These are phyloP conservation scores for Candida pseudocylindracea DNA, from an alignment of 1,139 yeast species.

Conservation along the genomic window DNA sequence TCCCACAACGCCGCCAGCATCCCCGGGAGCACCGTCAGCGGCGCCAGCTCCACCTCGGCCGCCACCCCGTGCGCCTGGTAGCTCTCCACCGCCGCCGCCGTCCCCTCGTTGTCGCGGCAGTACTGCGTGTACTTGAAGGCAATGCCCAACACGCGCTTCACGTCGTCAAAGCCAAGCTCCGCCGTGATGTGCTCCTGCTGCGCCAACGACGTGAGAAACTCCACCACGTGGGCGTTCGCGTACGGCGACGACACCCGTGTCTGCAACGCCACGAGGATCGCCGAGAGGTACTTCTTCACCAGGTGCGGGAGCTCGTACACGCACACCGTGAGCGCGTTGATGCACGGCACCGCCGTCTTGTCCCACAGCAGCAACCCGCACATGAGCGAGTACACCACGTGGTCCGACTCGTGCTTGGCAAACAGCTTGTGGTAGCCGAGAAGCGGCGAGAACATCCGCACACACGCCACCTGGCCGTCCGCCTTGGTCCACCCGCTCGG, in stretches of 20 bases:
- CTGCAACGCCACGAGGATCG: conserved; percentile 46
- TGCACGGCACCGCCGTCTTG: conserved; percentile 54
- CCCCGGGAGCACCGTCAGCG: conserved; percentile 23
- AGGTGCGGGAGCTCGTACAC: conserved; percentile 67
- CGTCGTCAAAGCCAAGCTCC: conserved; percentile 58
- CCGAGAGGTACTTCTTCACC: conserved; percentile 42
- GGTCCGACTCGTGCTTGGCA: conserved; percentile 44
- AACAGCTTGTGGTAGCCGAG: conserved; percentile 43
- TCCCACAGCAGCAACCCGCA: conserved; percentile 58
- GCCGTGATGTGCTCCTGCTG: conserved; percentile 47
- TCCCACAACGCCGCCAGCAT: conserved; percentile 28
- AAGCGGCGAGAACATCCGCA: conserved; percentile 43
- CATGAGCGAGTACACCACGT: conserved; percentile 39
- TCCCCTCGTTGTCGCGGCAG: conserved; percentile 25
- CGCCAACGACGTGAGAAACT: conserved; percentile 45
- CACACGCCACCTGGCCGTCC: conserved; percentile 45
- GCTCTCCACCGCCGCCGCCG: neutral
- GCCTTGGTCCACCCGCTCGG: conserved; percentile 20
- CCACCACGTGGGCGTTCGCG: conserved; percentile 57
- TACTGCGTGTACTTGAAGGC: conserved; percentile 63
- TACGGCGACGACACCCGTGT: conserved; percentile 48
- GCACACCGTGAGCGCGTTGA: conserved; percentile 54
- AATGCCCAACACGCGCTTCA: conserved; percentile 61
- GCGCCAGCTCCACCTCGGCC: conserved; percentile 11
- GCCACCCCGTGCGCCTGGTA: neutral